Evolutionary conservation across 2,329 filamentous ascomycete genomes (phyloP).

Genomic region (Exophiala calicioides): DNA sequence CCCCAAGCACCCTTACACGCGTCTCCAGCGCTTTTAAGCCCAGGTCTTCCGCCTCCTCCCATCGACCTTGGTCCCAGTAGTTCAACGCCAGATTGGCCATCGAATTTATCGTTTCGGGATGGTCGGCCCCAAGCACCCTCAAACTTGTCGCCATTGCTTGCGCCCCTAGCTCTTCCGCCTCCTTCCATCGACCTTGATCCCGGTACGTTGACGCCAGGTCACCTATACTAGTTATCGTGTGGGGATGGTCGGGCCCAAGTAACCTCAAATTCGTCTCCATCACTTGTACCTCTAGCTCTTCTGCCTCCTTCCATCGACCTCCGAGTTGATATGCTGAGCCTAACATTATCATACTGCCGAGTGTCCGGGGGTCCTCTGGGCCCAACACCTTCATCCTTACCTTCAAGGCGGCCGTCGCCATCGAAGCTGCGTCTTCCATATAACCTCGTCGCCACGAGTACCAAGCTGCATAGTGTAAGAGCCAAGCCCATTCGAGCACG

Average conservation of each 20-base stretch:
- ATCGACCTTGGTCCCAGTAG: no score
- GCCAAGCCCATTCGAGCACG: slow-evolving; percentile 2
- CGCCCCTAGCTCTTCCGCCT: no score
- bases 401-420: slow-evolving; percentile 8
- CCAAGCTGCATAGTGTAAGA: slow-evolving; percentile 6
- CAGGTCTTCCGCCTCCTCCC: no score
- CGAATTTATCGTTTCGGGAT: no score
- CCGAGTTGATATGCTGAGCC: slow-evolving; percentile 23
- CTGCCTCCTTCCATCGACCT: slow-evolving; percentile 26
- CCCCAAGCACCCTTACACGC: no score
- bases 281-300: slow-evolving; percentile 24
- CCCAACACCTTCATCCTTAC: slow-evolving; percentile 19
- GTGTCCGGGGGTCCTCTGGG: slow-evolving; percentile 20
- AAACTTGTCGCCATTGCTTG: no score
- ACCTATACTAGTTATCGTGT: no score
- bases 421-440: slow-evolving; percentile 11
- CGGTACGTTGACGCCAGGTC: no score
- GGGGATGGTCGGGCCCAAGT: background rate
- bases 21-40: no score
- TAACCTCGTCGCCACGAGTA: slow-evolving; percentile 1
- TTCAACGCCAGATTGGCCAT: no score
- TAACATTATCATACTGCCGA: slow-evolving; percentile 23
- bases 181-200: no score
- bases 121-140: no score
- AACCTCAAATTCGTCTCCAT: slow-evolving; percentile 6